A percentile compares a stretch with the other conserved stretches of the same genome.
These are phyloP conservation scores for Arthrobotrys conoides DNA, from an alignment of 2,329 filamentous ascomycete species.

Conservation along the genomic window DNA sequence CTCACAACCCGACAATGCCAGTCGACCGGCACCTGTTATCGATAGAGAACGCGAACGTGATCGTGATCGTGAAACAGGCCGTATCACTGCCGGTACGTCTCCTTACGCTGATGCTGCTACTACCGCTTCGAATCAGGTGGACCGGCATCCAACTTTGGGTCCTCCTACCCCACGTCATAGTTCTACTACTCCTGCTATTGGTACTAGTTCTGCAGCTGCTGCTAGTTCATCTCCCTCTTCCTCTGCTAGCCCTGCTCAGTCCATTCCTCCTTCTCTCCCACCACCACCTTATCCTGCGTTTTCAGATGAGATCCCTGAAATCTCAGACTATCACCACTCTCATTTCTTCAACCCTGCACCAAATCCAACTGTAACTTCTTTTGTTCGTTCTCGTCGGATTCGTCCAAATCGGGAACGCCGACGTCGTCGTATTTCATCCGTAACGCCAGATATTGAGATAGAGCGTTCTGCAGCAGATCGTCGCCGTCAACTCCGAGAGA, in stretches of 20 bases:
- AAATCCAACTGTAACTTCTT: constrained; percentile 40
- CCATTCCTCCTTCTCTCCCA: neutral
- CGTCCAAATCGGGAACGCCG: constrained; percentile 15
- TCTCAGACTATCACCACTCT: constrained; percentile 7
- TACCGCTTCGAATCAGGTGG: constrained; percentile 35
- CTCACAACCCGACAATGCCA: constrained; percentile 7
- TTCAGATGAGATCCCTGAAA: constrained; percentile 18
- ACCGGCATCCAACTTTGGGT: too few species aligned
- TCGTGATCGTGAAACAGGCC: constrained; percentile 57
- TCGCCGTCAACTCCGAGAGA: constrained; percentile 57
- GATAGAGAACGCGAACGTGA: constrained; percentile 55
- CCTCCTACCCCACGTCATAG: neutral
- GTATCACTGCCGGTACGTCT: constrained; percentile 61
- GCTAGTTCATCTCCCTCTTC: constrained; percentile 5
- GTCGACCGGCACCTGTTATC: constrained; percentile 33
- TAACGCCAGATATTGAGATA: constrained; percentile 60
- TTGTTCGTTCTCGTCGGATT: constrained; percentile 48
- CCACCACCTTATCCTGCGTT: constrained; percentile 5
- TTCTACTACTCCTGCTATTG: too few species aligned
- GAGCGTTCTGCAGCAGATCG: constrained; percentile 59
- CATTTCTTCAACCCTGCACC: constrained; percentile 31
- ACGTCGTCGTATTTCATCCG: constrained; percentile 41
- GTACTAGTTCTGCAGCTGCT: neutral
- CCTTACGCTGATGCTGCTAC: constrained; percentile 55
- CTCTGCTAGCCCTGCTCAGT: neutral